Base-by-base conservation (phyloP, 371 early-diverging fungal species). In the Apophysomyces sp. region DNA sequence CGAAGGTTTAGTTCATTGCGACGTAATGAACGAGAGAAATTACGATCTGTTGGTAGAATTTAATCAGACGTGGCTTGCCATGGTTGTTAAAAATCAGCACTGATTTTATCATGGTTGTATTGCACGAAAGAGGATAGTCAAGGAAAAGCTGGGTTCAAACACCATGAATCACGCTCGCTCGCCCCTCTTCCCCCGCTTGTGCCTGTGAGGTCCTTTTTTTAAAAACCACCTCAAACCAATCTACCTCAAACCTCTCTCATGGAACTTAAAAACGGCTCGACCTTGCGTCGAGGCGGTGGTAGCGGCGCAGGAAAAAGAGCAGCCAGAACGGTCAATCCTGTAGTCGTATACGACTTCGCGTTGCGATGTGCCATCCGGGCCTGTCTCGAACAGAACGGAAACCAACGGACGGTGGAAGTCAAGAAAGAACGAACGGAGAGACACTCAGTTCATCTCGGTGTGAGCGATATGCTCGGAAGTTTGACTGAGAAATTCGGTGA, bases 71-170 rank as follows among this genome's bases (percentile, higher is more conserved):
- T 40, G 97, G 94, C 74, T 95, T 96, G 60, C 98, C 98, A 64
- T 92, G 90, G 74, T 94, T 96, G 73, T 98, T 98, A 77, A 98
- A 97, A 63, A 97, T 95, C 58, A 96, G 86, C 13, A 95, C 94
- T 13, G 94, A 92, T 69, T 94, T 91, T 72, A 98, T 95, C 94
- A 94, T 92, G 26, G n/a, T 34, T 34, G 34, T 34, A 28, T 16
- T n/a, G 28, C 15, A 54, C 13, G 31, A 21, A 39, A 27, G 24
- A 9, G 9, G 34, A 34, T 21, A 13, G 11, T n/a, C 39, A 18
- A 24, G 18, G 15, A 6, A 37, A 5, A n/a, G 39, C 36, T 34
- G 21, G 37, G 34, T 34, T 56, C 16, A 21, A 31, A 26, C 26
- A 32, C 26, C 13, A n/a, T 27, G 29, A 26, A 24, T 27, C 8